phyloP scores from a whole-genome alignment of 2,329 filamentous ascomycete species.

The Pseudocercospora fijiensis region DNA sequence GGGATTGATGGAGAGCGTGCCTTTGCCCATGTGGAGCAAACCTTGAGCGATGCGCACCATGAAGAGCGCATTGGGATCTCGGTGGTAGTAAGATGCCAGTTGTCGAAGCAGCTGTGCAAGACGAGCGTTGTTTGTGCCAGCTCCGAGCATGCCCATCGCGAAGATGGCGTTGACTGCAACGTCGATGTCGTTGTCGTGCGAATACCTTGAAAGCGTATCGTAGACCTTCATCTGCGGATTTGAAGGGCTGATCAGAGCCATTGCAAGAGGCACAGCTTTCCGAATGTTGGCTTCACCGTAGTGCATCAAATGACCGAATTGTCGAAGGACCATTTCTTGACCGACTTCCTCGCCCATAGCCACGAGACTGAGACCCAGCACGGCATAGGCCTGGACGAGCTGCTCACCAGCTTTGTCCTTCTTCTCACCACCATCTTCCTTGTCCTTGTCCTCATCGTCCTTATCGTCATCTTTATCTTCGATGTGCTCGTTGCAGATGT shows the following conservation, averaged over 20 bases:
- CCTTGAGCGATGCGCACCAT: conserved; percentile 99
- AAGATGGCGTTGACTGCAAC: conserved; percentile 99
- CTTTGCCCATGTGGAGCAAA: conserved; percentile 98
- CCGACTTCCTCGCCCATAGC: conserved; percentile 98
- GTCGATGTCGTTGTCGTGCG: conserved; percentile 97
- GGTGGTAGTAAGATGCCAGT: conserved; percentile 95
- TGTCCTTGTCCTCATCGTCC: conserved; percentile 58
- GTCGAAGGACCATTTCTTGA: conserved; percentile 96
- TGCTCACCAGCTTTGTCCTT: conserved; percentile 72
- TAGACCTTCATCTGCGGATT: conserved; percentile 99
- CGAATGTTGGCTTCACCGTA: conserved; percentile 97
- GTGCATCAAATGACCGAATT: conserved; percentile 98
- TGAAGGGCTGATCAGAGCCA: conserved; percentile 94
- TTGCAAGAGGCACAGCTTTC: conserved; percentile 89
- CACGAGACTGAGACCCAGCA: conserved; percentile 88
- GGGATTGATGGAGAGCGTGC: conserved; percentile 91
- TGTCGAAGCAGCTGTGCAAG: conserved; percentile 91
- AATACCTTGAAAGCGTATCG: conserved; percentile 95
- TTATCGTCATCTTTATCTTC: conserved; percentile 72
- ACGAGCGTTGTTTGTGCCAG: conserved; percentile 96
- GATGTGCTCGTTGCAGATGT: conserved; percentile 96
- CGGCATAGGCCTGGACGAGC: conserved; percentile 91
- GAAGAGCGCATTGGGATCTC: conserved; percentile 92
- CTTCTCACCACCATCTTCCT: conserved; percentile 69
- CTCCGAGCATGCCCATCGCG: conserved; percentile 94